phyloP scores from a whole-genome alignment of 225 moss, liverwort and hornwort genomes.

The Thuidium tamariscinum region DNA sequence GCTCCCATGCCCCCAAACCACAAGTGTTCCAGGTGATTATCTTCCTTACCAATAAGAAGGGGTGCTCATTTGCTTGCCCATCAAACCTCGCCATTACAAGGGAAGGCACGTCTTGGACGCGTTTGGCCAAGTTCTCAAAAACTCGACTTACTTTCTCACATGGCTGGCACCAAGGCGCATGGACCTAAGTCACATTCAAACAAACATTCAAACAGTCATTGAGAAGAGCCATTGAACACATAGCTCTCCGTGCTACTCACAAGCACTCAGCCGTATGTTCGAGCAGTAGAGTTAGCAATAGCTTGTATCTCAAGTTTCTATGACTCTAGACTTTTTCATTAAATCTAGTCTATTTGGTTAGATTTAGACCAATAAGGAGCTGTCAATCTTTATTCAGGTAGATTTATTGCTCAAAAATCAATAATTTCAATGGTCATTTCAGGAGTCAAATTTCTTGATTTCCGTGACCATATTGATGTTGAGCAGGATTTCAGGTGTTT shows the following conservation, averaged over 20 bases:
- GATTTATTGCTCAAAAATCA: not conserved
- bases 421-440: not conserved
- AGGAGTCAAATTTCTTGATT: not conserved
- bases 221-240: not conserved
- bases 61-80: conserved; percentile 77
- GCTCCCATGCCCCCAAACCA: not conserved
- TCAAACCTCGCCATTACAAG: conserved; percentile 66
- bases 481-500: not conserved
- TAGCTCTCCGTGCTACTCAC: not conserved
- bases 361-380: not conserved
- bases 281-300: not conserved
- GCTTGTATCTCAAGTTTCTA: not conserved
- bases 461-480: not conserved
- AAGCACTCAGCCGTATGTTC: not conserved
- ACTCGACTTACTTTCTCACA: conserved; percentile 61
- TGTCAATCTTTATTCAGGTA: not conserved
- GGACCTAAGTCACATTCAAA: conserved; percentile 32
- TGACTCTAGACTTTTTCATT: not conserved
- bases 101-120: conserved; percentile 49
- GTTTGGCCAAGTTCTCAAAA: conserved; percentile 66
- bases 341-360: not conserved
- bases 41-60: conserved; percentile 41
- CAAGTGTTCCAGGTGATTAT: not conserved
- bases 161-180: conserved; percentile 60
- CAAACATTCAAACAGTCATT: not conserved